Base-by-base conservation (phyloP, 2,329 filamentous ascomycete species). In the Penicillium sp. region DNA sequence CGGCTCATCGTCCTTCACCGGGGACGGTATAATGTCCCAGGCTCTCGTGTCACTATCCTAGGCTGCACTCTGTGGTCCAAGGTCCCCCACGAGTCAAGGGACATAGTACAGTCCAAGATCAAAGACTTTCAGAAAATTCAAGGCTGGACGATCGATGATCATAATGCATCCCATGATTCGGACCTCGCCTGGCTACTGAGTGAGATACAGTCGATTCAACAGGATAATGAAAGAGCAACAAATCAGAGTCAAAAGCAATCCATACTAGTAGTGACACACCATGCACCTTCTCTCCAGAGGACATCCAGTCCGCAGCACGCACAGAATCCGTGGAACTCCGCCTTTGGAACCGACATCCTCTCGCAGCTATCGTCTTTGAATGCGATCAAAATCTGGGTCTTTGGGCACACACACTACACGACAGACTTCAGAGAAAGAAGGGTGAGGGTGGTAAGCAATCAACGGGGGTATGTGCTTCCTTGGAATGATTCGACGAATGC, bases 61-160 rank as follows among this genome's bases (percentile, higher is more conserved):
- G 83, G 83, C 5, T 84, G 81, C 60, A 83, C 82, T 1, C 71
- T 86, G 0, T 84, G 82, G 79, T 83, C 81, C 1, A 61, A 67
- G 0, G 74, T 86, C 5, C 71, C 78, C 0, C 60, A 71, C 0
- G 66, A 74, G 5, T 69, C 71, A 4, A 67, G 62, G 11, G 65
- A 66, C 0, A 63, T 75, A 4, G 77, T 85, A 14, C 47, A 68
- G 24, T 66, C 66, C 33, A 79, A 72, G 57, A 70, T 85, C 9
- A 77, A 74, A 20, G 83, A 86, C 64, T 85, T 83, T 52, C 69
- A 76, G 24, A 74, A 75, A 26, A 85, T 86, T n/a, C 42, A 66
- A 16, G 68, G 64, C 3, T 86, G 83, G 83, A 77, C 72, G 0
- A 66, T 80, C 0, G 70, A 76, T 14, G 67, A 68, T 7, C 82